Evolutionary conservation across 2,329 filamentous ascomycete genomes (phyloP).

Genomic region (Microdochium nivale): DNA sequence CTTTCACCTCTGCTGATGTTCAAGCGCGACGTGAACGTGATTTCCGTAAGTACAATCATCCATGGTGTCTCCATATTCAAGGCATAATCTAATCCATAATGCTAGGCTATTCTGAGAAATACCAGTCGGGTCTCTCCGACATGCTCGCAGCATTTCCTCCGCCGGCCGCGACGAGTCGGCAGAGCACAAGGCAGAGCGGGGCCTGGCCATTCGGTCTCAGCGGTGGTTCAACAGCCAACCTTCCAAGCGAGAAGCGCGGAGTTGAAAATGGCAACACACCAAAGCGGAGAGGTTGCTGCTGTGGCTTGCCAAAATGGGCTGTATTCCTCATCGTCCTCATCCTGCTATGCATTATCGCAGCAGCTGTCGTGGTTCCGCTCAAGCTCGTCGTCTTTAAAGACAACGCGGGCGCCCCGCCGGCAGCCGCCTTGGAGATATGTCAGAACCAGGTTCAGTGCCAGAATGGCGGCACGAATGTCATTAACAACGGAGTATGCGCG

Average conservation of each 20-base stretch:
- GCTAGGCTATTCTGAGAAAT: slow-evolving; percentile 28
- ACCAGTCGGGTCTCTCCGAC: slow-evolving; percentile 48
- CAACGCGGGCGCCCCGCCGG: slow-evolving; percentile 23
- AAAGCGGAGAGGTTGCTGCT: slow-evolving; percentile 52
- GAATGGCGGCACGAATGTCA: slow-evolving; percentile 73
- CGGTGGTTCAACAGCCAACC: neutral
- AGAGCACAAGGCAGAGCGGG: slow-evolving; percentile 9
- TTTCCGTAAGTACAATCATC: slow-evolving; percentile 17
- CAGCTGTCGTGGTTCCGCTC: slow-evolving; percentile 73
- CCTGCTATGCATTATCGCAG: slow-evolving; percentile 63
- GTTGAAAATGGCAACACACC: neutral
- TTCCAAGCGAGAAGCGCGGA: neutral
- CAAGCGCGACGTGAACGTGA: slow-evolving; percentile 29
- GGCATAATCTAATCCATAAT: slow-evolving; percentile 9
- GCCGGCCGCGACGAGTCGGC: slow-evolving; percentile 36
- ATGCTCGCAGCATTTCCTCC: slow-evolving; percentile 60
- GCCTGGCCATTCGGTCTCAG: slow-evolving; percentile 21
- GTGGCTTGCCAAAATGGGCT: slow-evolving; percentile 73
- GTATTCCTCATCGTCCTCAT: slow-evolving; percentile 61
- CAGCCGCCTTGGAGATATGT: slow-evolving; percentile 36
- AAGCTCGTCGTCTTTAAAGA: slow-evolving; percentile 55
- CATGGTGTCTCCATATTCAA: neutral
- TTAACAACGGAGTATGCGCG: slow-evolving; percentile 61
- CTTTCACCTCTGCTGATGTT: slow-evolving; percentile 38
- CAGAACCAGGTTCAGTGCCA: slow-evolving; percentile 54